These are phyloP conservation scores for Aureobasidium subglaciale DNA, from an alignment of 2,329 filamentous ascomycete genomes.

Conservation along the genomic window DNA sequence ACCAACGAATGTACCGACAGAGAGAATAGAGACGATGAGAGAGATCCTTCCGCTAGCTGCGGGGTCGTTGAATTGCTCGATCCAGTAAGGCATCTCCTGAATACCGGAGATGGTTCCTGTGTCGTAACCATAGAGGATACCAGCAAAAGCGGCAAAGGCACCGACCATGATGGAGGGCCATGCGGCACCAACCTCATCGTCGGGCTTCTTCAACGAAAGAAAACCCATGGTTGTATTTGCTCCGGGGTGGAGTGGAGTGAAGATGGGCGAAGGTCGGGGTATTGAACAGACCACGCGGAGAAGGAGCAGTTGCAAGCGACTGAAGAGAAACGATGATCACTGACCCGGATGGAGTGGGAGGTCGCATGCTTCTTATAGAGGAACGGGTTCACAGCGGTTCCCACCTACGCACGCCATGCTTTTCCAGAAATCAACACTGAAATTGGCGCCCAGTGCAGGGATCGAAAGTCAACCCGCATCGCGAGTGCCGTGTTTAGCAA, in stretches of 20 bases:
- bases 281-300: background rate
- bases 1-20: constrained; percentile 21
- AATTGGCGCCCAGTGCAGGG: constrained; percentile 11
- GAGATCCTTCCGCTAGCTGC: constrained; percentile 15
- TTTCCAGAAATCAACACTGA: background rate
- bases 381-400: background rate
- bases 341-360: constrained; percentile 1
- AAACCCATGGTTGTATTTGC: constrained; percentile 26
- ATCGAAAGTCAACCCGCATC: constrained; percentile 8
- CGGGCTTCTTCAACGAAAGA: constrained; percentile 36
- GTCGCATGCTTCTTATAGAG: constrained; percentile 5
- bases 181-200: constrained; percentile 35
- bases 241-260: background rate
- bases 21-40: constrained; percentile 21
- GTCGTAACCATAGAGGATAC: constrained; percentile 21
- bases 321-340: background rate
- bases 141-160: constrained; percentile 33
- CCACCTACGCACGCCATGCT: constrained; percentile 10
- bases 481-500: background rate
- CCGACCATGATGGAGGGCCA: constrained; percentile 35
- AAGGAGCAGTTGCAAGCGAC: background rate
- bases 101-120: constrained; percentile 2
- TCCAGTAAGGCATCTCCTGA: constrained; percentile 18
- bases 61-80: constrained; percentile 15
- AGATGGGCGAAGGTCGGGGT: background rate